Base-by-base conservation (phyloP, 2,329 filamentous ascomycete species). In the Scortechinia acanthostroma region DNA sequence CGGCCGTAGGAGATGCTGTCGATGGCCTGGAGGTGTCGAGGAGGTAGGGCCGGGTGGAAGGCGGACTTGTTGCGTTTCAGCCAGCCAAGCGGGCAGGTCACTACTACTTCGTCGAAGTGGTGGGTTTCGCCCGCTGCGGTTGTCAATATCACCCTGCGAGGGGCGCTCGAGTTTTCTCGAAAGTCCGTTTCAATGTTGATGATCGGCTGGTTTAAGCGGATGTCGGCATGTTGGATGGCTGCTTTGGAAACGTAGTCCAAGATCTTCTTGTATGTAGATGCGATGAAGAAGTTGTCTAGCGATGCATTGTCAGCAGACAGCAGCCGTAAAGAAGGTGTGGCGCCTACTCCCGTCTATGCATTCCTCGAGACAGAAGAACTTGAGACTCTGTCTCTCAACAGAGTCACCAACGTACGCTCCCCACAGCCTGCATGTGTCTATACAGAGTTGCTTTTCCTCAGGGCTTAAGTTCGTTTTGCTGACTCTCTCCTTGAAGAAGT, bases 301-400 rank as follows among this genome's bases (percentile, higher is more conserved):
- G 4, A 4, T 5, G 51, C 46, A 40, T 15, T 19, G 35, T 19
- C 35, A 13, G 35, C 46, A 45, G 46, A 50, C 47, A 37, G 49
- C 33, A 13, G 13, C 14, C 67, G 68, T 1, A 64, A 57, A 48
- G 68, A 66, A 52, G 68, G 66, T 35, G 15, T 3, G 22, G n/a
- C 30, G 54, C 67, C 52, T 56, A 77, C 77, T 76, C 42, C 84
- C 85, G 56, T 88, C 84, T 44, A 89, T 81, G 51, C 83, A 87
- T 60, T 89, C 83, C 56, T 90, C 86, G 3, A 90, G 58, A 83
- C 84, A 88, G 58, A 88, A 86, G 63, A 80, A 89, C 63, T 82
- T 86, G 22, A 89, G 65, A 52, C 83, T 88, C 58, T 90, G 86
- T 21, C 57, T 73, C 44, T 70, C 63, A 5, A 86, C 68, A 0